Conservation (phyloP, 2,329 filamentous ascomycete genomes). For the Aspergillus viridinutans region DNA sequence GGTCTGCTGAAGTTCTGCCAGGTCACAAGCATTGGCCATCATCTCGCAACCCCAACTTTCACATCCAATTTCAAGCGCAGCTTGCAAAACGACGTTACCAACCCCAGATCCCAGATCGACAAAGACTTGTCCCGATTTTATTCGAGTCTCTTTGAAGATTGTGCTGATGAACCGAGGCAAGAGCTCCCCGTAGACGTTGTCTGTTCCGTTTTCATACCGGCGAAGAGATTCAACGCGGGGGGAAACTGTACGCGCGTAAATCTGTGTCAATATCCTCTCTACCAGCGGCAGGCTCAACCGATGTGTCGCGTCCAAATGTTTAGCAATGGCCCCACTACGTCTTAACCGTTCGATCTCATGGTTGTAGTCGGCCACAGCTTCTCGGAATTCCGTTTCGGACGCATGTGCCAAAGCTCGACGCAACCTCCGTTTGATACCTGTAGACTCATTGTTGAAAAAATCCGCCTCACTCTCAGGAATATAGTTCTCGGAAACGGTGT, state of each 20-base stretch:
- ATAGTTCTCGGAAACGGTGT: conserved; percentile 70
- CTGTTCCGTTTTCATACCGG: conserved; percentile 83
- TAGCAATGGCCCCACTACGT: conserved; percentile 65
- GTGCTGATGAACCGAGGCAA: conserved; percentile 77
- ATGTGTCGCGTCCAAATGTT: conserved; percentile 65
- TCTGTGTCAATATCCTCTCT: conserved; percentile 77
- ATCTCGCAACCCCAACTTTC: conserved; percentile 96
- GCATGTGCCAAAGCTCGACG: conserved; percentile 68
- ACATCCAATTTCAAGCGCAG: conserved; percentile 86
- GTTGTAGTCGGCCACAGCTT: conserved; percentile 75
- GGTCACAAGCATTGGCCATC: conserved; percentile 82
- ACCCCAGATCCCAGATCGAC: conserved; percentile 94
- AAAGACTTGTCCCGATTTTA: conserved; percentile 82
- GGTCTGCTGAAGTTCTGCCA: conserved; percentile 72
- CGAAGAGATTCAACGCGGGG: conserved; percentile 78
- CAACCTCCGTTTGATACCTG: conserved; percentile 71
- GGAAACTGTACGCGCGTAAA: conserved; percentile 88
- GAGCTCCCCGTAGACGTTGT: conserved; percentile 93
- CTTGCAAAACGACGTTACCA: conserved; percentile 91
- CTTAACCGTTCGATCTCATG: conserved; percentile 61
- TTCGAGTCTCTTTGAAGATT: conserved; percentile 71
- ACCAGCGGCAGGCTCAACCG: conserved; percentile 68
- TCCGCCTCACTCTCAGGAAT: conserved; percentile 65
- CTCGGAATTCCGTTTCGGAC: conserved; percentile 66
- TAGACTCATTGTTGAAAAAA: conserved; percentile 66